Evolutionary conservation across 2,329 filamentous ascomycete genomes (phyloP), one percentile per base, ranked within the genome.

Genomic region (Verticillium zaregamsianum): DNA sequence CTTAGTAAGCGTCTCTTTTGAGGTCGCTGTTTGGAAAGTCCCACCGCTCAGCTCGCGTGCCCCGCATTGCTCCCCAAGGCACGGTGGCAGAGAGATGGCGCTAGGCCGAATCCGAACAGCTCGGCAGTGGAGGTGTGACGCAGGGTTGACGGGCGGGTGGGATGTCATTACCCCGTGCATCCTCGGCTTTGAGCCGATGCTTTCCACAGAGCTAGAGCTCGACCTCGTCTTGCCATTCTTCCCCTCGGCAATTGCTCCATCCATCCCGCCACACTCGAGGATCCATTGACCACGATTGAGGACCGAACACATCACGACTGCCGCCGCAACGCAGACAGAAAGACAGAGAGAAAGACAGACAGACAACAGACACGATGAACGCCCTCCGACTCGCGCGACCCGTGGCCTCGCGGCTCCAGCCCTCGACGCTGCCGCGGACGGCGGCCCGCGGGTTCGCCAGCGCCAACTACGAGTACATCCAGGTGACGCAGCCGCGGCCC

Each of bases 401-500:
- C 55, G 75, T 86, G 65, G 83, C 85, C 70, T 83, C 84, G 32
- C 83, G 82, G 65, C 83, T 90, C 70, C 83, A 84, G 69, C 76
- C 81, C 52, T 80, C 79, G 58, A 82, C 82, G 52, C 77, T 89
- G 39, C 86, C 87, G 55, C 80, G 82, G 59, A 73, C 86, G 57
- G 82, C 85, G 59, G 82, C 85, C 58, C 76, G 77, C 64, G 84
- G 83, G 66, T 84, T 82, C 62, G 81, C 82, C 60, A 77, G 74
- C 65, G 70, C 68, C 64, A 74, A 76, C 60, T 97, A 96, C 77
- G 90, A 97, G 72, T 89, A 90, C 77, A 88, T 98, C 68, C 81
- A 95, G 68, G 88, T 92, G 58, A 92, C 91, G 20, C 87, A 86
- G 67, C 94, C 94, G 11, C 90, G 90, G 76, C 90, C 91, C n/a